Conservation (phyloP, 169 alveolate genomes). For the Perkinsus marinus region DNA sequence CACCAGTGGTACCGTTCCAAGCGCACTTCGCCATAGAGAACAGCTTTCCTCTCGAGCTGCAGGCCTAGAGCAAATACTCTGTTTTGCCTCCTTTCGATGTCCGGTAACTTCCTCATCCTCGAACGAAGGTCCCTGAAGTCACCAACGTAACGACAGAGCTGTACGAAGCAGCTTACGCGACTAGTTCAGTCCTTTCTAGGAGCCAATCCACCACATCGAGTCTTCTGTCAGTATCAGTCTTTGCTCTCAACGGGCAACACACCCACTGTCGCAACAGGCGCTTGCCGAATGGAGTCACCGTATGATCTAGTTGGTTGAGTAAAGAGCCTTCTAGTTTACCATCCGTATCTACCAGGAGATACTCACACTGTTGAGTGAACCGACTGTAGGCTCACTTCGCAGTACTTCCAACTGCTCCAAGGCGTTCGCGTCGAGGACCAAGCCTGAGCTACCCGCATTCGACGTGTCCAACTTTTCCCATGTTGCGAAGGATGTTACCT, state of each 20-base stretch:
- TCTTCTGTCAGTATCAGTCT: conserved; percentile 68
- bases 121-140: conserved; percentile 9
- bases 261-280: conserved; percentile 86
- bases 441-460: conserved; percentile 4
- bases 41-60: conserved; percentile 61
- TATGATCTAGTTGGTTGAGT: conserved; percentile 71
- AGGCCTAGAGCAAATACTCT: conserved; percentile 55
- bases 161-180: not conserved
- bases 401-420: conserved; percentile 62
- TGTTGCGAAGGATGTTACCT: not conserved
- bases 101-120: conserved; percentile 45
- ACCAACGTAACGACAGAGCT: not conserved
- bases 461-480: not conserved
- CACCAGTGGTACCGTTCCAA: not conserved
- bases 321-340: conserved; percentile 55
- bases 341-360: conserved; percentile 15
- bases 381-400: conserved; percentile 14
- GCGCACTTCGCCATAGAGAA: conserved; percentile 20
- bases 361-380: not conserved
- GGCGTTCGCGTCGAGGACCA: conserved; percentile 53
- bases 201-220: conserved; percentile 77
- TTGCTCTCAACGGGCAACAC: conserved; percentile 72
- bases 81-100: conserved; percentile 55
- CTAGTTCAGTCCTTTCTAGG: conserved; percentile 27
- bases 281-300: conserved; percentile 83